Evolutionary conservation across 768 basidiomycete genomes (phyloP).

Genomic region (Rhodotorula taiwanensis): DNA sequence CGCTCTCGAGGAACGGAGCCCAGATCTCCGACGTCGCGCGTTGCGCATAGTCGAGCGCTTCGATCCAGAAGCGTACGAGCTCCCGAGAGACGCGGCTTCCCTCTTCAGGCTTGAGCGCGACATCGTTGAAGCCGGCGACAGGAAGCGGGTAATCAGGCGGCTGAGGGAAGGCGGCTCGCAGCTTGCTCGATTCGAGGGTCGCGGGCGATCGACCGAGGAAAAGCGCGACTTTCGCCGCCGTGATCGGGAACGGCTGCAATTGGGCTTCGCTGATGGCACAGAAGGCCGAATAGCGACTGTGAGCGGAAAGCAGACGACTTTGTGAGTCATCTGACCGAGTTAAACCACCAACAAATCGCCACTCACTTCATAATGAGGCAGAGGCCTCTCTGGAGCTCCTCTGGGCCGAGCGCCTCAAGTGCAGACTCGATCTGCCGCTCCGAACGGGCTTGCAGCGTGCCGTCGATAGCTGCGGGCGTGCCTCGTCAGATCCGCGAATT

Average conservation of each 20-base stretch:
- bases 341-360: no score
- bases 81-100: constrained; percentile 14
- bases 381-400: constrained; percentile 7
- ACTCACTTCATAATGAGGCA: constrained; percentile 22
- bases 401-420: background rate
- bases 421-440: constrained; percentile 1
- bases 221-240: constrained; percentile 7
- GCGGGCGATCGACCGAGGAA: constrained; percentile 19
- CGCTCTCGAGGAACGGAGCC: background rate
- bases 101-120: constrained; percentile 5
- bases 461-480: background rate
- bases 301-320: background rate
- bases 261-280: background rate
- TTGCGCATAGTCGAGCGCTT: constrained; percentile 25
- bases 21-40: constrained; percentile 5
- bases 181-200: background rate
- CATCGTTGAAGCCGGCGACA: background rate
- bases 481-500: no score
- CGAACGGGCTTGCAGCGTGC: background rate
- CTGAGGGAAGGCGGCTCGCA: background rate
- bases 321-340: no score
- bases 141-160: background rate
- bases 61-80: constrained; percentile 21
- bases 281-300: constrained; percentile 20
- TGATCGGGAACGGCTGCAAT: constrained; percentile 23